phyloP scores from a whole-genome alignment of 2,329 filamentous ascomycete genomes.

The Aureobasidium musti region DNA sequence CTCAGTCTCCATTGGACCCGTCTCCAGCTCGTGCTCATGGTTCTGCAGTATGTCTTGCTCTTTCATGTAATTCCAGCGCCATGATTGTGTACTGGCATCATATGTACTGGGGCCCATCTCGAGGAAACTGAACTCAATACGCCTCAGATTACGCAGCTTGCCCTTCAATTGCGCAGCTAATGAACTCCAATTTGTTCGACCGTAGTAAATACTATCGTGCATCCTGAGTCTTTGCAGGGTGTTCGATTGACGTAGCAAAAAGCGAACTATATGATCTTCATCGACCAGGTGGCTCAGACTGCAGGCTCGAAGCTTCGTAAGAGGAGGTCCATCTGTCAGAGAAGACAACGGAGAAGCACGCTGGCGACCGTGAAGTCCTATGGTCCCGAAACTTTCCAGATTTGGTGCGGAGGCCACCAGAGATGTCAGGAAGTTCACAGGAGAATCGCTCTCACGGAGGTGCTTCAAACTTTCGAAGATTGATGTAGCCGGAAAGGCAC shows the following conservation, averaged over 20 bases:
- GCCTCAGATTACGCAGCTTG: background rate
- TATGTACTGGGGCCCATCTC: background rate
- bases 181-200: background rate
- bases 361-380: accelerated
- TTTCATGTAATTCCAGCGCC: too few relatives aligned
- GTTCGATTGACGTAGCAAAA: background rate
- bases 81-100: background rate
- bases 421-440: background rate
- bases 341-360: background rate
- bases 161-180: background rate
- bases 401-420: background rate
- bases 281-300: background rate
- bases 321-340: background rate
- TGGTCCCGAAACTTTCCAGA: background rate
- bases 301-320: background rate
- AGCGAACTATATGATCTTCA: background rate
- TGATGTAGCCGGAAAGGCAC: too few relatives aligned
- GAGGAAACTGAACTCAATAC: background rate
- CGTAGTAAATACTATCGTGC: background rate
- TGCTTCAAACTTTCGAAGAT: background rate
- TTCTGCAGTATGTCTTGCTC: background rate
- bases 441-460: background rate
- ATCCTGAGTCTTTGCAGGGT: background rate
- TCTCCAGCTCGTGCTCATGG: background rate
- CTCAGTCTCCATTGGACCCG: background rate